Conservation (phyloP, 176 grass and related monocot species). For the maize (Zea mays) region Zm-B73-REFERENCE-NAM-5.0 NC_050099.1:89887501-89888000, state of each 20-base stretch:
- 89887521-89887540: conserved; percentile 33
- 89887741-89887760: conserved; percentile 19
- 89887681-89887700: not conserved
- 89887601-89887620: conserved; percentile 3
- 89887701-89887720: not conserved
- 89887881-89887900: conserved; percentile 10
- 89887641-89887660: conserved; percentile 13
- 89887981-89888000: conserved; percentile 43
- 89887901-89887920: not conserved
- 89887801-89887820: not conserved
- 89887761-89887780: not conserved
- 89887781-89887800: not conserved
- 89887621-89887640: conserved; percentile 15
- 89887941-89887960: conserved; percentile 42
- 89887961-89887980: conserved; percentile 23
- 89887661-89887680: not conserved
- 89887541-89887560: conserved; percentile 17
- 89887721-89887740: not conserved
- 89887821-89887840: not conserved
- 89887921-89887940: conserved; percentile 7
- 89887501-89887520: conserved; percentile 34
- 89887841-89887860: not conserved
- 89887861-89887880: conserved; percentile 44
- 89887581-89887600: conserved; percentile 32
- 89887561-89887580: not conserved